phyloP scores from a whole-genome alignment of 2,329 filamentous ascomycete genomes.

The Fusarium agapanthi region DNA sequence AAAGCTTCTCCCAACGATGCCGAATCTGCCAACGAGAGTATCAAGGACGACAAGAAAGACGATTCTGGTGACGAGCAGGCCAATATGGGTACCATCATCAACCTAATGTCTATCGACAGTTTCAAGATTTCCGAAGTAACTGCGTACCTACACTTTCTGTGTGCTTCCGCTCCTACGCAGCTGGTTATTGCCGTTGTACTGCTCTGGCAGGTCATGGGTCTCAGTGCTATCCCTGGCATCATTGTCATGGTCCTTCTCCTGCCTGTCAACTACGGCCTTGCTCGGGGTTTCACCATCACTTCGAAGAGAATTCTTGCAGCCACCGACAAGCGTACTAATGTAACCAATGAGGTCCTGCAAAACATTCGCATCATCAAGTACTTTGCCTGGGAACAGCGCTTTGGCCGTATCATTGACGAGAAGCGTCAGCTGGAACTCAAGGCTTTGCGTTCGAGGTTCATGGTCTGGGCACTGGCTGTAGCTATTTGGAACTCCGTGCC shows the following conservation, averaged over 20 bases:
- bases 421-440: slow-evolving; percentile 83
- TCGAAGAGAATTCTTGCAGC: slow-evolving; percentile 93
- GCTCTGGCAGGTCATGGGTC: slow-evolving; percentile 89
- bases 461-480: slow-evolving; percentile 90
- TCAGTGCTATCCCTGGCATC: slow-evolving; percentile 93
- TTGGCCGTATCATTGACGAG: slow-evolving; percentile 85
- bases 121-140: slow-evolving; percentile 98
- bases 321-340: slow-evolving; percentile 94
- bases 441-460: slow-evolving; percentile 81
- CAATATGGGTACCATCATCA: slow-evolving; percentile 97
- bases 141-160: slow-evolving; percentile 94
- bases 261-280: slow-evolving; percentile 89
- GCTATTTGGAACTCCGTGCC: slow-evolving; percentile 97
- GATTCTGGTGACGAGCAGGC: slow-evolving; percentile 73
- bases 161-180: slow-evolving; percentile 90
- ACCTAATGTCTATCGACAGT: slow-evolving; percentile 98
- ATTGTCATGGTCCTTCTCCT: slow-evolving; percentile 88
- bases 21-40: slow-evolving; percentile 46
- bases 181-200: slow-evolving; percentile 81
- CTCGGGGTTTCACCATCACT: slow-evolving; percentile 82
- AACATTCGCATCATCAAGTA: slow-evolving; percentile 99
- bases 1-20: slow-evolving; percentile 48
- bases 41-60: slow-evolving; percentile 49
- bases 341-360: slow-evolving; percentile 95
- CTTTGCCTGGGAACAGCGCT: slow-evolving; percentile 97